Evolutionary conservation across 148 eudicot species (phyloP).

Genomic region (Camellia granthamiana): DNA sequence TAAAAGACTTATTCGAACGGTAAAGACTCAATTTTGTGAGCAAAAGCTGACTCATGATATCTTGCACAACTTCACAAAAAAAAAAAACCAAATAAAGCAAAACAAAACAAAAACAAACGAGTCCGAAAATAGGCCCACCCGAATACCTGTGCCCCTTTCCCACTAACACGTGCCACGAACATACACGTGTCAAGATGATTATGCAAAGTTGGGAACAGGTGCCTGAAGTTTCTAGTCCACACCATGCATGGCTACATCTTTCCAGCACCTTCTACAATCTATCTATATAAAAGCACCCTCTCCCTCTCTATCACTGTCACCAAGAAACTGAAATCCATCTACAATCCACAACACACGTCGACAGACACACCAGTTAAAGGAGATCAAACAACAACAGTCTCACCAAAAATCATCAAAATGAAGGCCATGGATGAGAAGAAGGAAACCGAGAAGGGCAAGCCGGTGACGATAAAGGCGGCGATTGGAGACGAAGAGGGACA

Average conservation of each 20-base stretch:
- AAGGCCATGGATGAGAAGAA: background rate
- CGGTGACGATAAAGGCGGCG: constrained; percentile 36
- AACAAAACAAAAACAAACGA: too few species aligned
- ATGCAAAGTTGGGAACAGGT: background rate
- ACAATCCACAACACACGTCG: background rate
- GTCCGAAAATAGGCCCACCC: too few species aligned
- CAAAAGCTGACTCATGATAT: too few species aligned
- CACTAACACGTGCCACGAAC: background rate
- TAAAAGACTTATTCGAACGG: too few species aligned
- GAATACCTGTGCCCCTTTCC: background rate
- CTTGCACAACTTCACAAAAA: too few species aligned
- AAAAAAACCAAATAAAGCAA: too few species aligned
- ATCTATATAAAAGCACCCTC: too few species aligned
- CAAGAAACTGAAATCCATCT: background rate
- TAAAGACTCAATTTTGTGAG: too few species aligned
- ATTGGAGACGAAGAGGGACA: constrained; percentile 55
- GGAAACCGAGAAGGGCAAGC: constrained; percentile 16
- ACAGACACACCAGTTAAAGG: background rate
- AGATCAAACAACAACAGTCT: background rate
- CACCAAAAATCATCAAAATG: too few species aligned
- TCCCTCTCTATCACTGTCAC: too few species aligned
- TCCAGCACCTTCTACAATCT: background rate
- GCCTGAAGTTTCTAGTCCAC: background rate
- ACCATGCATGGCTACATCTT: background rate
- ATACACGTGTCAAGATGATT: background rate